Evolutionary conservation across 805 yeast genomes (phyloP), one percentile per base, ranked within the genome.

Genomic region (Grigorovia transvaalensis): DNA sequence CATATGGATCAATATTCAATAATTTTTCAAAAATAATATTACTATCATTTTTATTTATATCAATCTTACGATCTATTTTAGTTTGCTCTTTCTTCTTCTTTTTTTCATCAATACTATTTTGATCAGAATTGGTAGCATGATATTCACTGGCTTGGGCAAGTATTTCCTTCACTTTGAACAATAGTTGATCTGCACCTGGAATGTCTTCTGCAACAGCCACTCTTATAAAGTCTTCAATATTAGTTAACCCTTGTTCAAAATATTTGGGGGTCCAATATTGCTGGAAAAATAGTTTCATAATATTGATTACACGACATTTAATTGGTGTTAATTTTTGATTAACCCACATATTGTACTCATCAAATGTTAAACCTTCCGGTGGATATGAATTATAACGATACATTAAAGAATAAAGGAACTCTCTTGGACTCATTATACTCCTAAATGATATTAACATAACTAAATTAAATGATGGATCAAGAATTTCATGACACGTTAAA

Each of bases 311-410:
- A 52, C 87, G 74, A 23, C 76, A 59, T 51, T 88, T 78, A 35
- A 85, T 82, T 1, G 87, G 88, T 52, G 72, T 73, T 53, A 83
- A 80, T 60, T 87, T 87, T 61, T 77, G 78, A 44, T 80, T 79
- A 9, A 81, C 74, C 96, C 96, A 88, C 9, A 75, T 68, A 46
- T 80, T 79, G 64, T 85, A 87, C 60, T 88, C 95, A 55, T 85
- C 95, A 61, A 81, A 86, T 53, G 86, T 80, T 54, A 91, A 69
- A 0, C 95, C 96, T 60, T 87, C 96, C 0, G 96, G 96, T 20
- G 96, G 93, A 55, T 79, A 79, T 15, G 80, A 68, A 51, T 81
- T 76, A 67, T 82, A 91, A 51, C 95, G 73, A 43, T 76, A 75
- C 35, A 85, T 76, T 58, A 88, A 68, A 45, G 78, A 63, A 44